Base-by-base conservation (phyloP, 1,284 basidiomycete genomes). In the Malassezia pachydermatis region DNA sequence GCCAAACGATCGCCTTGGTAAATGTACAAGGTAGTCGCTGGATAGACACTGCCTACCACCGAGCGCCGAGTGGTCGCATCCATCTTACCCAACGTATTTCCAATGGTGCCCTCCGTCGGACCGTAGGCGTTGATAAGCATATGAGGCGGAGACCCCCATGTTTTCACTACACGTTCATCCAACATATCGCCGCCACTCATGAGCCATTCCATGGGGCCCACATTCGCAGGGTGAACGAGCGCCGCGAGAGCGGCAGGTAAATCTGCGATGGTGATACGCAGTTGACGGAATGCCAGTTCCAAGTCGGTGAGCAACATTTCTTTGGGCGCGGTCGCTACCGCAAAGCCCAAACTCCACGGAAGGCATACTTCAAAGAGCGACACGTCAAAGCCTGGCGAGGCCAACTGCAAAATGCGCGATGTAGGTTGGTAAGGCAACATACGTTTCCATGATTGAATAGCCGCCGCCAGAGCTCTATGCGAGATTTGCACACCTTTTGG, bases 161-260 rank as follows among this genome's bases (percentile, higher is more conserved):
- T 55, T 9, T 59, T 51, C 17, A 71, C 54, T 5, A 70, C 65
- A 9, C 59, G 52, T 14, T 62, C 57, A 45, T 67, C 63, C 27
- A 71, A 67, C 35, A 62, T 56, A 41, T 71, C 68, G 33, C 68
- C 68, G 13, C 67, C 68, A 41, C 64, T 70, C 65, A 70, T 67
- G 23, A 71, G 59, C 67, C 68, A 70, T 28, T 67, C 62, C 28
- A 68, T 56, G 29, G 59, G 49, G n/a, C 51, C 52, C 7, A 67
- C 52, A 30, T 59, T 54, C 2, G 53, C 52, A 7, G 63, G 65
- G 28, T 59, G 61, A n/a, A 70, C 51, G 2, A 63, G 54, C 11
- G 58, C 54, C 7, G 65, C 67, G 25, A 71, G 58, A 4, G 63
- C 65, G 25, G 68, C 64, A 1, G 68, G 67, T 16, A 70, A 48